Conservation (phyloP, 2,329 filamentous ascomycete genomes). For the Laburnicola sp. region DNA sequence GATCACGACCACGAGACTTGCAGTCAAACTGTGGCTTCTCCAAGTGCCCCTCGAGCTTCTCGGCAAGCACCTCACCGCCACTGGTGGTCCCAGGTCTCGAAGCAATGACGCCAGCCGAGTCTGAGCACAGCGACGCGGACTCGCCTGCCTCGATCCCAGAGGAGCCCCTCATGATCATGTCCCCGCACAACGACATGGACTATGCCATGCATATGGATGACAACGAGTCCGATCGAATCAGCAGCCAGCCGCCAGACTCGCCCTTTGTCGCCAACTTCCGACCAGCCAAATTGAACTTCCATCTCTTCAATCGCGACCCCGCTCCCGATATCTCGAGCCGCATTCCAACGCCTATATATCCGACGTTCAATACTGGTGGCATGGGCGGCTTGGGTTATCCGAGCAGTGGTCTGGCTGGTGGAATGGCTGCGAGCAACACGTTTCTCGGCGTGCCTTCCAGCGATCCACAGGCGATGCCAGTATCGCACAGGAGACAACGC, state of each 20-base stretch:
- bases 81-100: slow-evolving; percentile 28
- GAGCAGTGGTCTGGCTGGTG: slow-evolving; percentile 33
- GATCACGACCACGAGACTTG: slow-evolving; percentile 31
- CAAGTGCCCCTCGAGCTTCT: slow-evolving; percentile 25
- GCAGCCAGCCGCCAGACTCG: slow-evolving; percentile 43
- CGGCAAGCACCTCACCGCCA: slow-evolving; percentile 34
- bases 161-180: slow-evolving; percentile 24
- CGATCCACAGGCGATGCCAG: slow-evolving; percentile 19
- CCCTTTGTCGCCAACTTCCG: slow-evolving; percentile 36
- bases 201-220: slow-evolving; percentile 46
- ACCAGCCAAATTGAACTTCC: slow-evolving; percentile 39
- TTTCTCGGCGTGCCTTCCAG: slow-evolving; percentile 10
- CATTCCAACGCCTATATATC: slow-evolving; percentile 48
- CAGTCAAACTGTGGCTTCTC: slow-evolving; percentile 24
- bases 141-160: slow-evolving; percentile 33
- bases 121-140: slow-evolving; percentile 28
- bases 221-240: slow-evolving; percentile 34
- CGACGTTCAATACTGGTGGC: slow-evolving; percentile 35
- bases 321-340: slow-evolving; percentile 28
- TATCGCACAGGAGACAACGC: slow-evolving; percentile 24
- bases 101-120: slow-evolving; percentile 36
- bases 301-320: slow-evolving; percentile 28
- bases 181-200: slow-evolving; percentile 28
- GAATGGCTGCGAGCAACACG: slow-evolving; percentile 20
- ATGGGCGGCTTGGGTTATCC: slow-evolving; percentile 36